Conservation (phyloP, 768 basidiomycete genomes). For the Mycena vulgaris region DNA sequence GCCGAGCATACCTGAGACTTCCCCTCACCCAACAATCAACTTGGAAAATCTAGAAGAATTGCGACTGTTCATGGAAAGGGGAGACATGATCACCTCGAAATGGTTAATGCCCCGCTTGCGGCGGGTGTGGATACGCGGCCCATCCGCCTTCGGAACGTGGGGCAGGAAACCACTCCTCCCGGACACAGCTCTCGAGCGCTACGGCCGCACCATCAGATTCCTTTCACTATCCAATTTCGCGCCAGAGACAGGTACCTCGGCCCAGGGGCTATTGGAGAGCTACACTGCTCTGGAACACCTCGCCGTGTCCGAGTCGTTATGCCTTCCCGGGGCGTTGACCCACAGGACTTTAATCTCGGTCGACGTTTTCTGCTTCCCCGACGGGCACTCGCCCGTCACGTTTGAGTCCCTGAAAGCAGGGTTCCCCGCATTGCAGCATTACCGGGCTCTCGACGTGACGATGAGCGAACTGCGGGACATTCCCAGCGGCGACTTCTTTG, state of each 20-base stretch:
- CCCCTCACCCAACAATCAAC: background rate
- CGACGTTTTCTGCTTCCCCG: background rate
- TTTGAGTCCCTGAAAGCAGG: background rate
- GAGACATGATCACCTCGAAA: background rate
- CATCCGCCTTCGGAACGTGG: background rate
- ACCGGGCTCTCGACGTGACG: background rate
- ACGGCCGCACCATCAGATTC: background rate
- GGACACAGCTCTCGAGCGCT: background rate
- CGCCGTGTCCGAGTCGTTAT: background rate
- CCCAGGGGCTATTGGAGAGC: background rate
- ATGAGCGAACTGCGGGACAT: background rate
- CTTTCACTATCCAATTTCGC: background rate
- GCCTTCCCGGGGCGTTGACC: background rate
- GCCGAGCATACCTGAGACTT: background rate
- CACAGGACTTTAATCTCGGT: background rate
- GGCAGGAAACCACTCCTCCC: background rate
- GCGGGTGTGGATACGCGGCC: background rate
- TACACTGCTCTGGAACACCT: background rate
- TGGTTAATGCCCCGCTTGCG: background rate
- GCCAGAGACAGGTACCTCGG: background rate
- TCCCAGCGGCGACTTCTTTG: background rate
- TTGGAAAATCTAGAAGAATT: background rate
- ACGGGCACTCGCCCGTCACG: background rate
- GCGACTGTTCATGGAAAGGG: background rate
- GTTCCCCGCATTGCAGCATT: background rate